Base-by-base conservation (phyloP, 1,139 yeast species). In the Hansenula sp. region DNA sequence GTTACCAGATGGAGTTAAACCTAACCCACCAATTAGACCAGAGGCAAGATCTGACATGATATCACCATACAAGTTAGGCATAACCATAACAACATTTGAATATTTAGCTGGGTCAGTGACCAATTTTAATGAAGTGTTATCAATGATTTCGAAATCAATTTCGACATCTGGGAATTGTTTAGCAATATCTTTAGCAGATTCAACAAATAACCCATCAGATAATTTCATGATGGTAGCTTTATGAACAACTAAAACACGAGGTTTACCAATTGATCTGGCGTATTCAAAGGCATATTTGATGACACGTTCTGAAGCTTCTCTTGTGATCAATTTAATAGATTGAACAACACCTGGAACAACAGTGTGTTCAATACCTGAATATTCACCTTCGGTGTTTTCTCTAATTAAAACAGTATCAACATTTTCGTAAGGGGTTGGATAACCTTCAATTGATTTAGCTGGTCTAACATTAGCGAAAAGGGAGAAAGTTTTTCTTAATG, bases 361-460 rank as follows among this genome's bases (percentile, higher is more conserved):
- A 54, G 91, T 86, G 76, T 93, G 99, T 76, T 93, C 99, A 59
- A 93, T 91, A 72, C 99, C 99, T 36, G 97, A 90, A 76, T 93
- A 93, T 74, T 93, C 99, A 72, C 98, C 99, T 74, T 93, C 99
- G 59, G 99, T 93, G 81, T 93, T 93, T 74, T 93, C 99, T 79
- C 99, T 89, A 69, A 93, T 90, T 65, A 93, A 78, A 42, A 93
- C 97, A 52, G 96, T 85, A 72, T 93, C 95, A 55, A 93, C 97
- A 66, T 88, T 78, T 60, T 88, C 85, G 74, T 91, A 93, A 41
- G 97, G 95, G 52, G 98, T 93, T 70, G 91, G 79, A 81, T 79
- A 93, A 59, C 99, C 99, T 53, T 79, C 86, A 58, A 93, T 81
- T 47, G 96, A 85, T 72, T 85, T 85, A 71, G 98, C 94, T 44